Percentiles rank a stretch among this genome's conserved stretches.
Evolutionary conservation across 2,329 filamentous ascomycete species (phyloP).

Genomic region (Proliferodiscus dingleyae): DNA sequence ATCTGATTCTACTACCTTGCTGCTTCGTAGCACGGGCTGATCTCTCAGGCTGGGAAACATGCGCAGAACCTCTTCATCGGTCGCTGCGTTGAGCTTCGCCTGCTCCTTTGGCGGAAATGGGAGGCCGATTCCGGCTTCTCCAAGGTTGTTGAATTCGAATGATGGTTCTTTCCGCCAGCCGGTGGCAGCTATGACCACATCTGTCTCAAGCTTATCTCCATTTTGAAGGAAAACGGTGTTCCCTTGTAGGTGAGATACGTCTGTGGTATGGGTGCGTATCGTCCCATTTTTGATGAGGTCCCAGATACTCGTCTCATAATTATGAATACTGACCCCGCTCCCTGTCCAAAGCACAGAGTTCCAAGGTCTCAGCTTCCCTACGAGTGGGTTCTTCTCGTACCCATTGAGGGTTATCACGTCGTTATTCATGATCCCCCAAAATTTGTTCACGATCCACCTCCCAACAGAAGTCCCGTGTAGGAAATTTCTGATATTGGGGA

Average conservation of each 20-base stretch:
- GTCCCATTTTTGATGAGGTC: constrained; percentile 46
- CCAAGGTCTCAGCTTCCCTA: constrained; percentile 48
- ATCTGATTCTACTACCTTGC: constrained; percentile 20
- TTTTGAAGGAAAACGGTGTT: constrained; percentile 46
- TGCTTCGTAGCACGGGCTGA: constrained; percentile 40
- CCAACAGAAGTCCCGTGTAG: no score
- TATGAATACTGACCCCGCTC: constrained; percentile 53
- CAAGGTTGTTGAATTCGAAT: constrained; percentile 39
- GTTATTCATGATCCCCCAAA: constrained; percentile 51
- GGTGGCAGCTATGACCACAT: constrained; percentile 50
- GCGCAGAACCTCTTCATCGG: no score
- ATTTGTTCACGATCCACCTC: no score
- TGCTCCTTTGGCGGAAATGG: constrained; percentile 40
- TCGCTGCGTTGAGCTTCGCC: no score
- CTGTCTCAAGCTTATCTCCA: constrained; percentile 42
- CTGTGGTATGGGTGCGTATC: constrained; percentile 47
- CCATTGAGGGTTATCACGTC: constrained; percentile 49
- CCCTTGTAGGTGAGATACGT: constrained; percentile 42
- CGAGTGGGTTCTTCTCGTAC: constrained; percentile 48
- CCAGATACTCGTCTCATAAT: constrained; percentile 52
- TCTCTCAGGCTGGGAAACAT: no score
- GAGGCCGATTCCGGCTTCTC: not conserved
- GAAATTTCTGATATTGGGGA: no score
- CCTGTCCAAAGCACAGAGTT: constrained; percentile 47
- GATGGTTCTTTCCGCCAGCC: constrained; percentile 52